A percentile compares a stretch with the other conserved stretches of the same genome.
These are phyloP conservation scores for Glarea lozoyensis DNA, from an alignment of 495 filamentous ascomycete species.

Conservation along the genomic window DNA sequence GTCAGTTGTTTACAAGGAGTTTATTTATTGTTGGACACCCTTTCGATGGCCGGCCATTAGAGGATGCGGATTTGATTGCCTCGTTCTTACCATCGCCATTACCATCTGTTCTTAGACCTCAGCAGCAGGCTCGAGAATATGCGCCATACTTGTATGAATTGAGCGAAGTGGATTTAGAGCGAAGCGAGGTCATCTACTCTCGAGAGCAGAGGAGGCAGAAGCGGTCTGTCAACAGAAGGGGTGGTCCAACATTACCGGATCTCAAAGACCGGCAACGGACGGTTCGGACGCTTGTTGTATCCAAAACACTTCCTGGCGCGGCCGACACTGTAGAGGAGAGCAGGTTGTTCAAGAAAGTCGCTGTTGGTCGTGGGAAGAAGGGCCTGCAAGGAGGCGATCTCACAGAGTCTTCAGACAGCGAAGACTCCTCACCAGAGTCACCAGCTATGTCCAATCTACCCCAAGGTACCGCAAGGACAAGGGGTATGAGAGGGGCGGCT, in stretches of 20 bases:
- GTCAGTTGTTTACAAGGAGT: slow-evolving; percentile 86
- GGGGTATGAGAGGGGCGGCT: slow-evolving; percentile 78
- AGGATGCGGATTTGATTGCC: slow-evolving; percentile 77
- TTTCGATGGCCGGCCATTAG: slow-evolving; percentile 88
- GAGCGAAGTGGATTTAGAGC: slow-evolving; percentile 82
- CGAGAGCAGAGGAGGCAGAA: slow-evolving; percentile 91
- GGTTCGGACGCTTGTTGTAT: slow-evolving; percentile 83
- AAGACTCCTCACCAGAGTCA: slow-evolving; percentile 79
- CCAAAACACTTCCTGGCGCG: slow-evolving; percentile 80
- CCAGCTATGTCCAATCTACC: slow-evolving; percentile 66
- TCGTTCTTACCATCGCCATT: slow-evolving; percentile 84
- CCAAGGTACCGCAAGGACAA: slow-evolving; percentile 73
- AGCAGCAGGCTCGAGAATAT: slow-evolving; percentile 86
- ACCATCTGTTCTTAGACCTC: slow-evolving; percentile 72
- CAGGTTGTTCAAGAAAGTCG: slow-evolving; percentile 64
- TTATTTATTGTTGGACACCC: slow-evolving; percentile 89
- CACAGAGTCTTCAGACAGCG: slow-evolving; percentile 80
- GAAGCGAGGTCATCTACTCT: slow-evolving; percentile 83
- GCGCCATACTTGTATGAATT: slow-evolving; percentile 89
- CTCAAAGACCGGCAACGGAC: slow-evolving; percentile 91
- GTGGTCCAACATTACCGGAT: slow-evolving; percentile 90
- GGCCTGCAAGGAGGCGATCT: slow-evolving; percentile 62
- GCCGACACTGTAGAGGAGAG: slow-evolving; percentile 72
- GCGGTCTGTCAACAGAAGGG: slow-evolving; percentile 85
- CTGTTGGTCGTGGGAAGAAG: slow-evolving; percentile 45